Percentiles rank a stretch among this genome's conserved stretches.
phyloP scores from a whole-genome alignment of 768 basidiomycete species.

The Gymnopilus junonius region DNA sequence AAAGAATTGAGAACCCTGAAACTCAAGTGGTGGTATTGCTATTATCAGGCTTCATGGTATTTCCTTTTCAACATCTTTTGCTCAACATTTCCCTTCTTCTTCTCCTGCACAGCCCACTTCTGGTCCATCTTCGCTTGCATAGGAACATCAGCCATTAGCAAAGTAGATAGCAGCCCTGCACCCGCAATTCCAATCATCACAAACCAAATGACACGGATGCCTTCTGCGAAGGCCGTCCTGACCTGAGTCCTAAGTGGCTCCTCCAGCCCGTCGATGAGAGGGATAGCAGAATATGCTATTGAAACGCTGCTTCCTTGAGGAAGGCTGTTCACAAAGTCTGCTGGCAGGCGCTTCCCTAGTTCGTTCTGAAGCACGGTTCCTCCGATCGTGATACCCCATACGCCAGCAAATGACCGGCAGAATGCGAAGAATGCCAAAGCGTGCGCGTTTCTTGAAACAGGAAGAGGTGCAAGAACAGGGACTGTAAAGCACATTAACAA shows the following conservation, averaged over 20 bases:
- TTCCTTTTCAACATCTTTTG: too few species aligned
- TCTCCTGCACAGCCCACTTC: constrained; percentile 33
- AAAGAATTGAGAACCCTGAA: too few species aligned
- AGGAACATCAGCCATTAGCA: constrained; percentile 38
- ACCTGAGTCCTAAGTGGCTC: constrained; percentile 38
- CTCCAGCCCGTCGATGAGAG: constrained; percentile 37
- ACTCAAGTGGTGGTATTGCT: too few species aligned
- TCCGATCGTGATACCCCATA: constrained; percentile 58
- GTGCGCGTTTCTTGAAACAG: constrained; percentile 39
- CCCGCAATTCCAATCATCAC: constrained; percentile 44
- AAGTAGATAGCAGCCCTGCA: constrained; percentile 36
- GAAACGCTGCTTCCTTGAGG: constrained; percentile 29
- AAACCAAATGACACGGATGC: constrained; percentile 46
- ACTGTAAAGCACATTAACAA: too few species aligned
- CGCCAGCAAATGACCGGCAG: constrained; percentile 38
- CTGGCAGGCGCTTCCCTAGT: constrained; percentile 46
- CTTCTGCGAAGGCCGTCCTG: constrained; percentile 43
- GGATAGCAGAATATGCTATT: constrained; percentile 48
- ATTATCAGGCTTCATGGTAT: too few species aligned
- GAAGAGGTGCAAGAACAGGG: constrained; percentile 52
- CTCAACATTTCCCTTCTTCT: constrained; percentile 4
- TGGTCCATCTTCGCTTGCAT: constrained; percentile 35
- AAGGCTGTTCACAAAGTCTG: constrained; percentile 35
- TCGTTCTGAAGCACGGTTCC: constrained; percentile 56
- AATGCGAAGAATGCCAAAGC: constrained; percentile 50